phyloP scores from a whole-genome alignment of 345 rosid species.

The Populus pruinosa region DNA sequence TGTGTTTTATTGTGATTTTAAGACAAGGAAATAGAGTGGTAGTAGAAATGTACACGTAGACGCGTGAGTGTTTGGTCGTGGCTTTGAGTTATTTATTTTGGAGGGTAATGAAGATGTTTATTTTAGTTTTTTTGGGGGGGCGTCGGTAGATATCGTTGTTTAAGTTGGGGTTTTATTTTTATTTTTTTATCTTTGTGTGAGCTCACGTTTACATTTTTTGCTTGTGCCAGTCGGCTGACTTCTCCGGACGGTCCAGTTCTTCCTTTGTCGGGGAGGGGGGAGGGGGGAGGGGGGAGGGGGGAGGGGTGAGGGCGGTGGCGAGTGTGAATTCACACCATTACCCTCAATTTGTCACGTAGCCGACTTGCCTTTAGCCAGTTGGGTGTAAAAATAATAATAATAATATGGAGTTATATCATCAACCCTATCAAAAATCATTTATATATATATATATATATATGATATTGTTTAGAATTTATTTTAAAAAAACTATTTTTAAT shows the following conservation, averaged over 20 bases:
- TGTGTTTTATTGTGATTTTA: neutral
- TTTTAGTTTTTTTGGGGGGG: neutral
- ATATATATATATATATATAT: too few relatives aligned
- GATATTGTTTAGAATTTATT: too few relatives aligned
- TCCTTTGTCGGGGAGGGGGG: neutral
- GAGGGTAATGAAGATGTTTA: constrained; percentile 14
- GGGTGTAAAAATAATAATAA: too few relatives aligned
- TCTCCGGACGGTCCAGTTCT: neutral
- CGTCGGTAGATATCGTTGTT: neutral
- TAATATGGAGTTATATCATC: too few relatives aligned
- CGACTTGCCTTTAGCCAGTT: too few relatives aligned
- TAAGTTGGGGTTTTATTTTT: neutral
- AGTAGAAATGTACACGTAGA: constrained; percentile 47
- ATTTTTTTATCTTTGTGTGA: neutral
- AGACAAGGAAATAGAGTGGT: constrained; percentile 30
- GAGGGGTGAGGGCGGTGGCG: too few relatives aligned
- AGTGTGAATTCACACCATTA: too few relatives aligned
- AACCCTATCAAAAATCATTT: too few relatives aligned
- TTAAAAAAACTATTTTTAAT: too few relatives aligned
- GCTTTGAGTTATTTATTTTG: constrained; percentile 7
- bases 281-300: too few relatives aligned
- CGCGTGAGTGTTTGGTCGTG: constrained; percentile 28
- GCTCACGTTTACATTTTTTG: neutral
- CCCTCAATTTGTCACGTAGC: too few relatives aligned
- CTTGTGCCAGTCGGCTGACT: neutral